Evolutionary conservation across 192 early-diverging fungal species (phyloP), one percentile per base, ranked within the genome.

Genomic region (Geranomyces michiganensis): DNA sequence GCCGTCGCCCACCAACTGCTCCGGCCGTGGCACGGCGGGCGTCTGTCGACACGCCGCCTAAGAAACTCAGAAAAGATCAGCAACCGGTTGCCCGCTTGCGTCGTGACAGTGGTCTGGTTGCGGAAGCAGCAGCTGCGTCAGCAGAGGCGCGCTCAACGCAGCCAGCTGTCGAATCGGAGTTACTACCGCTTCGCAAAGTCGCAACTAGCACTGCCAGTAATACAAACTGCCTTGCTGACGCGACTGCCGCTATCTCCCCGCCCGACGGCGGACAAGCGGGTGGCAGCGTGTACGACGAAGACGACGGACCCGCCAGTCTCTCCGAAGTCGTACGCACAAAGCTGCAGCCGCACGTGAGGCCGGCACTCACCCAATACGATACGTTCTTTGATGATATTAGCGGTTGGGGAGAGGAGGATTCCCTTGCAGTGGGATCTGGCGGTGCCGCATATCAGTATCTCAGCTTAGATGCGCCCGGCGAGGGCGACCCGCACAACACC

Each of bases 381-480:
- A 60, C 58, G 1, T 60, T 60, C 58, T 60, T 60, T 29, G 58
- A 60, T 27, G 58, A 60, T 27, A 60, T 60, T 29, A 60, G 58
- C 26, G 58, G 58, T 29, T 60, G 58, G 58, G 58, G 31, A 4
- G 58, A 60, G 31, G 58, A 60, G 6, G 58, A 26, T 7, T 17
- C 58, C 1, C 17, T 32, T 2, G 17, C 58, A 19, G 27, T 31
- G 22, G 58, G 27, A 4, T 32, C 17, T 7, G 22, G 27, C 27
- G 58, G 58, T 6, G 58, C 58, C 17, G 26, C 58, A 3, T 60
- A 60, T 27, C 58, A 60, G 26, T 60, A 60, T 60, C 58, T 60
- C 27, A 26, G 58, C 31, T 8, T 60, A 7, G 58, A 60, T 29
- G 58, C 15, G 22, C n/a, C n/a, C n/a, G 58, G 58, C 14, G 27